Evolutionary conservation across 2,329 filamentous ascomycete species (phyloP).

Genomic region (Trematosphaeria pertusa): DNA sequence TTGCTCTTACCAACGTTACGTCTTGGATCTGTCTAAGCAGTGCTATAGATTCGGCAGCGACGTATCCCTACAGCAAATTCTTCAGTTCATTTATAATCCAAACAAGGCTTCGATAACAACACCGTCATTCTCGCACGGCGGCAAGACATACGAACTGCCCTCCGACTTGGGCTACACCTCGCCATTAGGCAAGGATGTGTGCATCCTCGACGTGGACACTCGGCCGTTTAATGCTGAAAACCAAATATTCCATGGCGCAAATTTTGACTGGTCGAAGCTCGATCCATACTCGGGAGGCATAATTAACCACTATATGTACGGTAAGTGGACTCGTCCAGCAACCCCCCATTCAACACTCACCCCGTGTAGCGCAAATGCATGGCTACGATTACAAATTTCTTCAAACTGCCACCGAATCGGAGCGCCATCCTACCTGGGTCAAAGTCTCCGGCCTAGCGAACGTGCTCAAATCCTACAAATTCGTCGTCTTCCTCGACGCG

Average conservation of each 20-base stretch:
- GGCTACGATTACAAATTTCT: slow-evolving; percentile 59
- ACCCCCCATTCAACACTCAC: neutral
- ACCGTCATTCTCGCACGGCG: neutral
- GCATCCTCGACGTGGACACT: slow-evolving; percentile 45
- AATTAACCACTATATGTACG: slow-evolving; percentile 47
- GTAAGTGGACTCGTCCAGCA: neutral
- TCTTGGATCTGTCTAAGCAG: too few relatives aligned
- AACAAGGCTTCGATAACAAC: neutral
- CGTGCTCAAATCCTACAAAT: slow-evolving; percentile 46
- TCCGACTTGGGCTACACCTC: slow-evolving; percentile 37
- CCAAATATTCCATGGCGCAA: slow-evolving; percentile 33
- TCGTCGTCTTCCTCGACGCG: slow-evolving; percentile 57
- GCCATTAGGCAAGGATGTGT: slow-evolving; percentile 38
- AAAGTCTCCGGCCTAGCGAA: slow-evolving; percentile 51
- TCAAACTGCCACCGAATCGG: slow-evolving; percentile 46
- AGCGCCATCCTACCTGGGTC: slow-evolving; percentile 55
- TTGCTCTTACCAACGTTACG: too few relatives aligned
- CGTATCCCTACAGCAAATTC: neutral
- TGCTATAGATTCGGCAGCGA: too few relatives aligned
- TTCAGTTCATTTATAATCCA: neutral
- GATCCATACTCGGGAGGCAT: slow-evolving; percentile 43
- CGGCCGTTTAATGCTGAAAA: slow-evolving; percentile 33
- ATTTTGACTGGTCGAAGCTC: slow-evolving; percentile 42
- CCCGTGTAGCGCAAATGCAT: slow-evolving; percentile 46
- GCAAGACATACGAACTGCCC: slow-evolving; percentile 19